A percentile compares a stretch with the other conserved stretches of the same genome.
Evolutionary conservation across 176 grass and related monocot species (phyloP).

Genomic region (Oryza australiensis): DNA sequence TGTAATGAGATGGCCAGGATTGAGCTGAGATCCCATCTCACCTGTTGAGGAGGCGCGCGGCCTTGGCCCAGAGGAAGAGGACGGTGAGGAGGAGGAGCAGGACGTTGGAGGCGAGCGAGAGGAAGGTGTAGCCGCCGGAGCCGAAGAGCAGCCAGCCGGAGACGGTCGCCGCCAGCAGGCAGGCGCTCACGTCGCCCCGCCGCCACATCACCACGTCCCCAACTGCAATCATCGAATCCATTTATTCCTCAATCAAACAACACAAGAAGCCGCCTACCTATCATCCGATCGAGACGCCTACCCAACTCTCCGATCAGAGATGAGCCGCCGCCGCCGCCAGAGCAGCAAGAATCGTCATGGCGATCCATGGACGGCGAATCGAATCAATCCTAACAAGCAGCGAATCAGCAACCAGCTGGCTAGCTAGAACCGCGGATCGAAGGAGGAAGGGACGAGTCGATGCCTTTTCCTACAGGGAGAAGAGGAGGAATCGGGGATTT

Average conservation of each 20-base stretch:
- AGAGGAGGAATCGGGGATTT: background rate
- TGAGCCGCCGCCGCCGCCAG: background rate
- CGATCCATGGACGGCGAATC: background rate
- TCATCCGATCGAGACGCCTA: background rate
- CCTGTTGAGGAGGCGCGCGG: slow-evolving; percentile 70
- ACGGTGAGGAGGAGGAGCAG: slow-evolving; percentile 75
- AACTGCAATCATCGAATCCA: slow-evolving; percentile 20
- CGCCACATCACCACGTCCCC: slow-evolving; percentile 81
- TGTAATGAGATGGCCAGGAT: background rate
- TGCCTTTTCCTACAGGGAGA: background rate
- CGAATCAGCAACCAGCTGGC: background rate
- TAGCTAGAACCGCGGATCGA: background rate
- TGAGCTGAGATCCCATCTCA: background rate
- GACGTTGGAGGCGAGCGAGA: slow-evolving; percentile 69
- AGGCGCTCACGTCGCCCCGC: slow-evolving; percentile 46
- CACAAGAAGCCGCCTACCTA: background rate
- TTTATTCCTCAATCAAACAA: background rate
- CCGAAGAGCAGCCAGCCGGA: slow-evolving; percentile 59
- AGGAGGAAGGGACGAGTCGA: background rate
- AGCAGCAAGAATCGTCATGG: too few relatives aligned
- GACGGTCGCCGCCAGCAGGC: slow-evolving; percentile 44
- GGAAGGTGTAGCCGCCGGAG: slow-evolving; percentile 47
- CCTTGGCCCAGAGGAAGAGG: slow-evolving; percentile 82
- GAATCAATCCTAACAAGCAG: background rate
- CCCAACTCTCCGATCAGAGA: background rate